Evolutionary conservation across 352 stramenopile species (phyloP), one percentile per base, ranked within the genome.

Genomic region (Plasmopara viticola): DNA sequence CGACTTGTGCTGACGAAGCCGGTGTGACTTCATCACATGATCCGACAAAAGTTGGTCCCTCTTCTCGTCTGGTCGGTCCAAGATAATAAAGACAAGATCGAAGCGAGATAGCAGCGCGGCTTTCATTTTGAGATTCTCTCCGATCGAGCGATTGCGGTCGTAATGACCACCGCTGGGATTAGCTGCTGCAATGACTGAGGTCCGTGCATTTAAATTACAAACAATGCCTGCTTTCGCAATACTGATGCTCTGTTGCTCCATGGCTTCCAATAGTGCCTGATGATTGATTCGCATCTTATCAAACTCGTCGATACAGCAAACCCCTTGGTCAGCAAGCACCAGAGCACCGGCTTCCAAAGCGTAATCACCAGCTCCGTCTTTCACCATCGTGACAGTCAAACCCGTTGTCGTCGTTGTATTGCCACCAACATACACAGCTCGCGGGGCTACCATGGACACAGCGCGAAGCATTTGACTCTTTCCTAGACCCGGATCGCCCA

Each of bases 231-330:
- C 78, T 53, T 90, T 90, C 10, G 78, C 78, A 42, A 88, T 95
- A 65, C 74, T 99, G 86, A 84, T 99, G 84, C 78, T 99, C 68
- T 99, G 96, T 59, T 99, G 96, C 74, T 99, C 96, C 96, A 99
- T 99, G 9, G 95, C 93, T 78, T 99, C 96, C 14, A 99, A 78
- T 6, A 99, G 70, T 7, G 91, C 84, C 43, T 95, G 80, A 44
- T 94, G 88, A 42, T 96, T 82, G 57, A 78, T 78, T 4, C 72
- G 73, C 92, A 99, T 98, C 66, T 99, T 99, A 67, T 99, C 96
- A 53, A 99, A 97, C 67, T 99, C 96, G 61, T 99, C 96, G 54
- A 99, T 98, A 70, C 94, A 98, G 64, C 95, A 98, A 6, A 98
- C 82, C 8, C 96, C 96, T 55, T 96, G 82, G 63, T 98, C 95